Base-by-base conservation (phyloP, 2,329 filamentous ascomycete species). In the Colletotrichum limetticola region DNA sequence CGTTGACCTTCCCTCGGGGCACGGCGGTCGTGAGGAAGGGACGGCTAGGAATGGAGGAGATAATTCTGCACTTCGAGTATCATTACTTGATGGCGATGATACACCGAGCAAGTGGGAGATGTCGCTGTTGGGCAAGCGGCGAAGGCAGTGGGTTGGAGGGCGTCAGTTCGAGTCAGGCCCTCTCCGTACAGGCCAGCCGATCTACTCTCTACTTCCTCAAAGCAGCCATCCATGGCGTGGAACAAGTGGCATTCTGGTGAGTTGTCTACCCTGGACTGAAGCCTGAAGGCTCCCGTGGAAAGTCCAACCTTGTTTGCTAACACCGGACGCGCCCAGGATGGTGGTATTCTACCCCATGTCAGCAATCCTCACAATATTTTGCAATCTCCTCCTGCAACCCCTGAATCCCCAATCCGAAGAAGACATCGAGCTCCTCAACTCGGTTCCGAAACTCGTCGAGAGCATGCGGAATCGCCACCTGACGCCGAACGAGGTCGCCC, bases 331-430 rank as follows among this genome's bases (percentile, higher is more conserved):
- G 7, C 19, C 8, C 42, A 90, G 89, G 87, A 79, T 85, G n/a
- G 78, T 90, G 4, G 81, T 89, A 2, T 90, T 89, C 75, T 91
- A 91, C 67, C 88, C 89, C 1, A 85, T 89, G 67, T 86, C 87
- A 0, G 88, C 89, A 1, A 80, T 89, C 16, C 80, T 90, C 66
- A 84, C 83, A 1, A 81, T 91, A 0, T 91, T 91, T 76, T 88
- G 86, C 80, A 88, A 87, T 71, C 84, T 90, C 35, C 79, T 91
- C 0, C 80, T 83, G 26, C 82, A 87, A 35, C 89, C 89, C 0
- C 79, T 84, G 0, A 79, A 86, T 30, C 79, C 83, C 0, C 79
- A 84, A 30, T 83, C 86, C 0, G 76, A 80, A 1, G 78, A 82
- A 3, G 89, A 91, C 68, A 76, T 90, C 5, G 82, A 83, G 5